Percentiles rank a stretch among this genome's conserved stretches.
These are phyloP conservation scores for Phoma sp. DNA, from an alignment of 2,329 filamentous ascomycete species.

Conservation along the genomic window DNA sequence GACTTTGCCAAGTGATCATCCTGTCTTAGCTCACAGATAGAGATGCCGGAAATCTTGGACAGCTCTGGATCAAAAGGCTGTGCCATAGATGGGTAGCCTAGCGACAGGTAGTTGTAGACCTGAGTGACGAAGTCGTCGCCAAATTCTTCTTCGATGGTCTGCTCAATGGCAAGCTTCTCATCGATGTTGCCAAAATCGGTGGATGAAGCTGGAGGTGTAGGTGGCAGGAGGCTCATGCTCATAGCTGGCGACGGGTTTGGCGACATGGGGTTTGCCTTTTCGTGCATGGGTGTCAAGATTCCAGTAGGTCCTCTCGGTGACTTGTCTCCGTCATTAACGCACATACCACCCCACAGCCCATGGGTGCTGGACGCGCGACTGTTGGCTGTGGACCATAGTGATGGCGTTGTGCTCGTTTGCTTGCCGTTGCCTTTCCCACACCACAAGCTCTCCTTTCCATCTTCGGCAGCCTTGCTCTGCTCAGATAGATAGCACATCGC, in stretches of 20 bases:
- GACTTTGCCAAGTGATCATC: conserved; percentile 71
- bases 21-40: conserved; percentile 70
- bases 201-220: conserved; percentile 46
- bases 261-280: conserved; percentile 51
- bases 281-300: conserved; percentile 57
- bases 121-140: conserved; percentile 87
- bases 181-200: conserved; percentile 51
- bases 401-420: conserved; percentile 39
- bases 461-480: conserved; percentile 53
- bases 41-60: conserved; percentile 76
- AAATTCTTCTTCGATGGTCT: conserved; percentile 69
- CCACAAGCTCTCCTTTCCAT: conserved; percentile 64
- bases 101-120: conserved; percentile 94
- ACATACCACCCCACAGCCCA: conserved; percentile 81
- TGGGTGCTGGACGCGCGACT: conserved; percentile 61
- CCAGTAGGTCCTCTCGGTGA: conserved; percentile 54
- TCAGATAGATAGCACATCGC: conserved; percentile 59
- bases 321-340: conserved; percentile 52
- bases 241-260: conserved; percentile 45
- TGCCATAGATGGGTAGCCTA: conserved; percentile 88
- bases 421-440: conserved; percentile 53
- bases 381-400: conserved; percentile 44
- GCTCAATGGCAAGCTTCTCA: conserved; percentile 51
- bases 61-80: conserved; percentile 85
- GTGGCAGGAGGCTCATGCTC: conserved; percentile 40